Conservation (phyloP, 148 eudicot genomes). For the Spergularia marina region DNA sequence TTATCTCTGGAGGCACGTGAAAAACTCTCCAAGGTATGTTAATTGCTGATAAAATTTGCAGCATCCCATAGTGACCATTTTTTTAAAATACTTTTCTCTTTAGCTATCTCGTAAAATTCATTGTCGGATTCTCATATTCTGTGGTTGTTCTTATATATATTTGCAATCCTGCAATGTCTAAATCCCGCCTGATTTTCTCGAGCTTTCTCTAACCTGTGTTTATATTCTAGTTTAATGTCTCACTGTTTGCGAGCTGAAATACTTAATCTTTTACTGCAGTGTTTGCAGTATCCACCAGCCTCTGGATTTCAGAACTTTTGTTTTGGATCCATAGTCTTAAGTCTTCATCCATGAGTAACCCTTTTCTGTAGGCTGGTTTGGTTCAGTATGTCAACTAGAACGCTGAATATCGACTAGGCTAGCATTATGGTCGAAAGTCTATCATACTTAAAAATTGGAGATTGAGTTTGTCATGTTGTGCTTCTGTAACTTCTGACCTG, state of each 20-base stretch:
- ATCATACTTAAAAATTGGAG: neutral
- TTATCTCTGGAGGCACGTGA: conserved; percentile 91
- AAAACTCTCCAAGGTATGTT: conserved; percentile 82
- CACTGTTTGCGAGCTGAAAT: too few relatives aligned
- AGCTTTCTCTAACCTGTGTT: too few relatives aligned
- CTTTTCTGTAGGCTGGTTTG: too few relatives aligned
- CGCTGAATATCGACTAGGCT: neutral
- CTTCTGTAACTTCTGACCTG: neutral
- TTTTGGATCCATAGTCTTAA: too few relatives aligned
- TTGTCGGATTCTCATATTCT: neutral
- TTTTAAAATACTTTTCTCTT: too few relatives aligned
- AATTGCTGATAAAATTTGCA: conserved; percentile 3
- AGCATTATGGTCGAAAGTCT: neutral
- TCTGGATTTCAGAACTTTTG: too few relatives aligned
- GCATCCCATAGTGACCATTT: neutral
- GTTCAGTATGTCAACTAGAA: neutral
- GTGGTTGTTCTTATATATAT: neutral
- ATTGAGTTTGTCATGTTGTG: neutral
- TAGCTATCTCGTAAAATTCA: neutral
- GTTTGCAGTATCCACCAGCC: too few relatives aligned
- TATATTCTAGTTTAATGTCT: too few relatives aligned
- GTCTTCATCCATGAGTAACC: too few relatives aligned
- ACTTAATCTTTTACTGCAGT: too few relatives aligned
- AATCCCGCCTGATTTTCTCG: neutral
- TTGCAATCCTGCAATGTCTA: neutral